phyloP scores from a whole-genome alignment of 2,329 filamentous ascomycete species.

The Fusarium newnesense region DNA sequence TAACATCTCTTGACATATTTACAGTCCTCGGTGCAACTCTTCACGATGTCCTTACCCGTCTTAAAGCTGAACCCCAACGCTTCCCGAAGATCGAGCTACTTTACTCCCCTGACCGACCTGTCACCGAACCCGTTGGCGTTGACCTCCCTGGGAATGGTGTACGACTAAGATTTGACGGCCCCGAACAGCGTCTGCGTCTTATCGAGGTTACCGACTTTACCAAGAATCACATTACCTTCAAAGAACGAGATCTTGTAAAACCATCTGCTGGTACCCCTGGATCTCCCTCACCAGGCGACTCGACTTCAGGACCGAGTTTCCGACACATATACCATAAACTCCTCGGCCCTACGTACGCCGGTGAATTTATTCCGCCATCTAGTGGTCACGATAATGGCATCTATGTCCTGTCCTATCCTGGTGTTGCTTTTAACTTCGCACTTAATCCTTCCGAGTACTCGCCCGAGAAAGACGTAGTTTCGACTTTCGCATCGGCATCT shows the following conservation, averaged over 20 bases:
- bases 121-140: conserved; percentile 79
- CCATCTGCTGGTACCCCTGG: conserved; percentile 55
- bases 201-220: conserved; percentile 93
- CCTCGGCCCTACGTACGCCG: conserved; percentile 93
- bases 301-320: conserved; percentile 75
- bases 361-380: conserved; percentile 83
- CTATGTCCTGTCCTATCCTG: conserved; percentile 94
- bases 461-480: conserved; percentile 82
- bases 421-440: conserved; percentile 91
- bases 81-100: conserved; percentile 87
- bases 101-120: conserved; percentile 80
- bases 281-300: conserved; percentile 48
- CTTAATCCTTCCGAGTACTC: conserved; percentile 80
- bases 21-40: conserved; percentile 89
- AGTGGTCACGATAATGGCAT: conserved; percentile 69
- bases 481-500: conserved; percentile 81
- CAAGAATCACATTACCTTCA: conserved; percentile 85
- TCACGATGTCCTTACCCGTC: conserved; percentile 85
- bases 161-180: conserved; percentile 90
- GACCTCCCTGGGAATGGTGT: conserved; percentile 86
- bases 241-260: conserved; percentile 80
- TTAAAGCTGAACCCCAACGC: conserved; percentile 86
- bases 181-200: conserved; percentile 88
- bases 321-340: conserved; percentile 91
- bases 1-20: not conserved